Percentiles rank a stretch among this genome's conserved stretches.
These are phyloP conservation scores for Fusarium sp. DNA, from an alignment of 2,329 filamentous ascomycete genomes.

Conservation along the genomic window DNA sequence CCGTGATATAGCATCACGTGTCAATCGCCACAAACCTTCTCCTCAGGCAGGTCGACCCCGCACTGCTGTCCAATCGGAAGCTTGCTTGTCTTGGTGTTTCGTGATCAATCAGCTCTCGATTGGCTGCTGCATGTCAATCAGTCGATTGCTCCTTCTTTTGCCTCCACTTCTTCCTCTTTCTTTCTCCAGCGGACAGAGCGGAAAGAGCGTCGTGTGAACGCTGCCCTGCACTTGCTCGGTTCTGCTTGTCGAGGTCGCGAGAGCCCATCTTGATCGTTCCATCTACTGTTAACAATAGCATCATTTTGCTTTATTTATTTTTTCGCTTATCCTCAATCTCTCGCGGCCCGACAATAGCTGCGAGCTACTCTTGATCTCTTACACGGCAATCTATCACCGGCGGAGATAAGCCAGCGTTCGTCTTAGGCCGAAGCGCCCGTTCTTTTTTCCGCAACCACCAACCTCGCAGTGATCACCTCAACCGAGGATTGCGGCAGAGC, in stretches of 20 bases:
- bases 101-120: constrained; percentile 40
- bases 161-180: constrained; percentile 38
- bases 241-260: constrained; percentile 48
- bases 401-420: constrained; percentile 37
- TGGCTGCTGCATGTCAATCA: constrained; percentile 43
- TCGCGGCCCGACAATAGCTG: constrained; percentile 45
- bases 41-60: constrained; percentile 45
- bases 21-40: constrained; percentile 32
- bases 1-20: constrained; percentile 41
- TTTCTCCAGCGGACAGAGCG: constrained; percentile 32
- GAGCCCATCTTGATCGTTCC: constrained; percentile 30
- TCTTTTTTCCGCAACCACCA: constrained; percentile 43
- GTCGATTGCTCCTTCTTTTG: constrained; percentile 41
- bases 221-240: constrained; percentile 29
- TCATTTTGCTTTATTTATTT: constrained; percentile 4
- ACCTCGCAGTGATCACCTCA: constrained; percentile 30
- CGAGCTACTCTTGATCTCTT: constrained; percentile 30
- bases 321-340: constrained; percentile 26
- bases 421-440: constrained; percentile 43
- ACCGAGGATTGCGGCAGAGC: constrained; percentile 28
- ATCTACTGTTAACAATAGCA: constrained; percentile 17
- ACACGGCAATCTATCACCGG: constrained; percentile 18
- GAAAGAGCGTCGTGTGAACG: constrained; percentile 32
- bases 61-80: constrained; percentile 49
- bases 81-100: constrained; percentile 31